Conservation (phyloP, 768 basidiomycete genomes). For the Psilocybe sp. region DNA sequence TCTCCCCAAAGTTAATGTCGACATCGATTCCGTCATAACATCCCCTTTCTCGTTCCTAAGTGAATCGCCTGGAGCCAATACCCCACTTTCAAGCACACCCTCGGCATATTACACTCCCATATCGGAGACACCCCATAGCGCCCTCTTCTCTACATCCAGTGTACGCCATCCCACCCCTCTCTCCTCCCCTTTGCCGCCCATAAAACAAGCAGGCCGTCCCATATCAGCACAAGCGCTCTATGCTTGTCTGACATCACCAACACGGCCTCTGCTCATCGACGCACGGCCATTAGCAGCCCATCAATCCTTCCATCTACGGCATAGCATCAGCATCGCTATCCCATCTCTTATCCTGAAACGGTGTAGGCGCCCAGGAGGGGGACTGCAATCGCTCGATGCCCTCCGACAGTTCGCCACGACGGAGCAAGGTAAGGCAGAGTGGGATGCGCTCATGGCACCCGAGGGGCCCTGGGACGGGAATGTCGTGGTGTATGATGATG, state of each 20-base stretch:
- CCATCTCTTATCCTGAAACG: conserved; percentile 91
- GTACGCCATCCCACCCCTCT: conserved; percentile 10
- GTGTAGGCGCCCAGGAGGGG: conserved; percentile 66
- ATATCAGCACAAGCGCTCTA: conserved; percentile 47
- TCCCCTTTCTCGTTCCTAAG: conserved; percentile 5
- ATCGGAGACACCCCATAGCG: conserved; percentile 13
- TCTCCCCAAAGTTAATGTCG: conserved; percentile 42
- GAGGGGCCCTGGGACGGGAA: conserved; percentile 68
- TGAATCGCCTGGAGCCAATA: not conserved
- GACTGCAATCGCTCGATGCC: conserved; percentile 62
- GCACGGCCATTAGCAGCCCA: conserved; percentile 71
- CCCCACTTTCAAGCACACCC: conserved; percentile 33
- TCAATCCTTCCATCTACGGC: conserved; percentile 58
- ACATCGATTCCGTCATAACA: conserved; percentile 26
- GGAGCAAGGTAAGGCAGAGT: conserved; percentile 64
- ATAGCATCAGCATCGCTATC: conserved; percentile 82
- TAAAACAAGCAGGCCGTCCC: conserved; percentile 26
- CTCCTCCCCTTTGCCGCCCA: conserved; percentile 17
- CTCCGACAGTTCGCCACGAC: conserved; percentile 83
- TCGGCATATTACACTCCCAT: conserved; percentile 45
- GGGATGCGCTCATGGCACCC: conserved; percentile 60
- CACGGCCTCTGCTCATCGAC: conserved; percentile 75
- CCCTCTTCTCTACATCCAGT: conserved; percentile 16
- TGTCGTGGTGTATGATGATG: conserved; percentile 75
- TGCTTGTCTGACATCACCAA: conserved; percentile 43